These are phyloP conservation scores for Lactarius sp. DNA, from an alignment of 768 basidiomycete species.

Conservation along the genomic window DNA sequence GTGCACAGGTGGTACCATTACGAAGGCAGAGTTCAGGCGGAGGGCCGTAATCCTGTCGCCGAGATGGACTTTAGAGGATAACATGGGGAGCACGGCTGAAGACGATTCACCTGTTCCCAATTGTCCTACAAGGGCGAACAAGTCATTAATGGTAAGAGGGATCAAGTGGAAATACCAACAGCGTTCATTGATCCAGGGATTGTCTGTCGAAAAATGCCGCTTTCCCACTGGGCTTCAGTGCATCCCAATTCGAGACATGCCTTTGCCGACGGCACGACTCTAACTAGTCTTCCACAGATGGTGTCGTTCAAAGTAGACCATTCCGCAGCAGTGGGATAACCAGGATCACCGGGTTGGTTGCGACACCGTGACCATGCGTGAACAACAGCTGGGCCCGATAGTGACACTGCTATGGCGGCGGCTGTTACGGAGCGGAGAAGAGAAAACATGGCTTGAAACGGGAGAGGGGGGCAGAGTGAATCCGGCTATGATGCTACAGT, in stretches of 20 bases:
- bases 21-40: constrained; percentile 13
- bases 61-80: too few species aligned
- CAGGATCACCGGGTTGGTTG: too few species aligned
- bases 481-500: background rate
- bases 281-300: constrained; percentile 11
- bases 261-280: constrained; percentile 18
- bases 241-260: constrained; percentile 11
- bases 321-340: too few species aligned
- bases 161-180: constrained; percentile 7
- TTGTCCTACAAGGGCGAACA: too few species aligned
- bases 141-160: background rate
- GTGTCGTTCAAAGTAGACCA: constrained; percentile 9
- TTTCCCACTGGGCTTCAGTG: constrained; percentile 21
- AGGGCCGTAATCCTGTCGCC: constrained; percentile 5
- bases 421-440: too few species aligned
- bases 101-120: constrained; percentile 3
- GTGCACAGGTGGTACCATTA: constrained; percentile 18
- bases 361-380: background rate
- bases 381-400: background rate
- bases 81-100: background rate
- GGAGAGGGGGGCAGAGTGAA: background rate
- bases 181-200: background rate
- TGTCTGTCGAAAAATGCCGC: constrained; percentile 16
- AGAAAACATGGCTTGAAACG: background rate
- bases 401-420: background rate